These are phyloP conservation scores for Lentinula aciculospora DNA, from an alignment of 768 basidiomycete species.

Conservation along the genomic window DNA sequence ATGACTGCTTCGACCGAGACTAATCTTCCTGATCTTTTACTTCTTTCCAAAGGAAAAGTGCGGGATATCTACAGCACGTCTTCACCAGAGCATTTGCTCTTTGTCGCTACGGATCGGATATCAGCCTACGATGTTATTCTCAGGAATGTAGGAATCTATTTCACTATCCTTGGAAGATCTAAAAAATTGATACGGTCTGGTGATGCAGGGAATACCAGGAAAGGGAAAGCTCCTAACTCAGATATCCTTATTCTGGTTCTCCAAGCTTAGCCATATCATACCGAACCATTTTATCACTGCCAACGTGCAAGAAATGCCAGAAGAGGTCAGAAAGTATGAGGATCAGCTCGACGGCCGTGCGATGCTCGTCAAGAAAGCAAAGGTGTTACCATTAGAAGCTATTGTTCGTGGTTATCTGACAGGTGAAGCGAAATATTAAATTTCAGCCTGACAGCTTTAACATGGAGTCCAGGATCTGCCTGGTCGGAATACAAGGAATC, in stretches of 20 bases:
- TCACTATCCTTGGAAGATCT: neutral
- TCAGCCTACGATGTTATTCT: slow-evolving; percentile 96
- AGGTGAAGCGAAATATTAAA: slow-evolving; percentile 41
- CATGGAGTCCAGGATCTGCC: slow-evolving; percentile 68
- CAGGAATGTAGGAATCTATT: slow-evolving; percentile 63
- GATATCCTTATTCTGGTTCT: slow-evolving; percentile 95
- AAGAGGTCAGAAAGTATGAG: slow-evolving; percentile 66
- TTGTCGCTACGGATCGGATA: slow-evolving; percentile 93
- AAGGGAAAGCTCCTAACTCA: slow-evolving; percentile 89
- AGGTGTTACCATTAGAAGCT: slow-evolving; percentile 87
- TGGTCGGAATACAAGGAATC: slow-evolving; percentile 91
- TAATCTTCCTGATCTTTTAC: slow-evolving; percentile 52
- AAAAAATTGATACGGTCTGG: neutral
- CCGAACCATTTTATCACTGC: slow-evolving; percentile 88
- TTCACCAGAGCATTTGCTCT: slow-evolving; percentile 69
- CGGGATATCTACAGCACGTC: slow-evolving; percentile 87
- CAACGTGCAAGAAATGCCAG: slow-evolving; percentile 76
- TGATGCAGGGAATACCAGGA: slow-evolving; percentile 79
- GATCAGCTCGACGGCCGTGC: slow-evolving; percentile 76
- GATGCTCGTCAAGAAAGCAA: slow-evolving; percentile 89
- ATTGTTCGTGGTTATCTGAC: slow-evolving; percentile 96
- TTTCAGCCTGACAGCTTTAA: neutral
- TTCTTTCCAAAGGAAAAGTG: slow-evolving; percentile 91
- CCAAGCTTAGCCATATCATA: slow-evolving; percentile 70
- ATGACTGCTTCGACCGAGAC: slow-evolving; percentile 43